Evolutionary conservation across 2,329 filamentous ascomycete genomes (phyloP), one percentile per base, ranked within the genome.

Genomic region (Colletotrichum sp.): DNA sequence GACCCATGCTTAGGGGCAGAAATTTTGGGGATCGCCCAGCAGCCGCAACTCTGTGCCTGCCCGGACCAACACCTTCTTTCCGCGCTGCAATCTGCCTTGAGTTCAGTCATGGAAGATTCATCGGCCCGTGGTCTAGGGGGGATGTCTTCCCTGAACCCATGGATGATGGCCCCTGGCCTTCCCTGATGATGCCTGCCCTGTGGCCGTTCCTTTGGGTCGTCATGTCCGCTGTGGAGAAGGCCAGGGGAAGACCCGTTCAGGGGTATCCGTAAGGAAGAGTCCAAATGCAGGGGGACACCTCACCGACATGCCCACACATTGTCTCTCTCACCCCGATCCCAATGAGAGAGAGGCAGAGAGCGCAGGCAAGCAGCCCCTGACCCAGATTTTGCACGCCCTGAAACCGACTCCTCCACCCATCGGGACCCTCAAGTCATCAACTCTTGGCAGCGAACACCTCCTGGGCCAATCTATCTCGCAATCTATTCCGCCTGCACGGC

Each of bases 31-130:
- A 67, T 66, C 69, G 61, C 43, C 61, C 28, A n/a, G 43, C 55
- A 67, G 69, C 72, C 69, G 69, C 69, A 75, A 72, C 72, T 72
- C 62, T 72, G 43, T 75, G 52, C 30, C 34, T 71, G 61, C 61
- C 34, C 66, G 34, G 71, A 43, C 62, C 39, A 71, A 12, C 39
- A 27, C 39, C 18, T 60, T 34, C 56, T 43, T 75, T 66, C 15
- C 13, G n/a, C 18, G 30, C 8, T 36, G 55, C 16, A 5, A 1
- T 61, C 28, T 61, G n/a, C 10, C 28, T 15, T 43, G 39, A 39
- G 15, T 39, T 22, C 8, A 5, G 30, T 18, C 13, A n/a, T 52
- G 56, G 64, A 67, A n/a, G 8, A 36, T 13, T 10, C 8, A 3
- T 43, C 61, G 34, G 61, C 4, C 61, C 27, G 16, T 6, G 15